Evolutionary conservation across 192 early-diverging fungal species (phyloP).

Genomic region (Coemansia umbellata): DNA sequence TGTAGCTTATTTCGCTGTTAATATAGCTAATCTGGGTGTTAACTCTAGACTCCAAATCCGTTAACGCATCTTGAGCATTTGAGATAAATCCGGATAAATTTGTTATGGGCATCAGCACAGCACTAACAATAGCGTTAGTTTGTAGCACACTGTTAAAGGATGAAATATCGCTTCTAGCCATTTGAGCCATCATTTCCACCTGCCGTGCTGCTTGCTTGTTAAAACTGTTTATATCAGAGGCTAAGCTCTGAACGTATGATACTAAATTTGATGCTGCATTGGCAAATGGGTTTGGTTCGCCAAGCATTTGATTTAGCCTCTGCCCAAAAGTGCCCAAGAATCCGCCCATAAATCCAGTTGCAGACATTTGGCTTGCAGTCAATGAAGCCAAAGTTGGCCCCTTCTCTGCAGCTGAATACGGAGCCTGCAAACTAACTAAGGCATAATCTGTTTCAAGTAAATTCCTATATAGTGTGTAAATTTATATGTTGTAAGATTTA

Average conservation of each 20-base stretch:
- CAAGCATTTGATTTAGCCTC: neutral
- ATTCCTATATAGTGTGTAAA: no score
- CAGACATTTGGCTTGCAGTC: no score
- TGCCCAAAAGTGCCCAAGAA: neutral
- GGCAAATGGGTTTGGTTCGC: neutral
- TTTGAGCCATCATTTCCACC: neutral
- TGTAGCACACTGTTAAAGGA: conserved; percentile 1
- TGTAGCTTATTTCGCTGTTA: neutral
- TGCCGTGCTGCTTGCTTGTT: conserved; percentile 10
- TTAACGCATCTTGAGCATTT: conserved; percentile 8
- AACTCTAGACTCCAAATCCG: conserved; percentile 10
- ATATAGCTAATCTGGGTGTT: conserved; percentile 12
- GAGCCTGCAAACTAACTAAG: no score
- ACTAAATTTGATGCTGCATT: neutral
- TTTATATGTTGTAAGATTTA: no score
- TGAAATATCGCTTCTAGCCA: conserved; percentile 5
- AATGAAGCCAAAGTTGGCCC: no score
- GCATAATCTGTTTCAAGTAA: no score
- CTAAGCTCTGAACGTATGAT: conserved; percentile 2
- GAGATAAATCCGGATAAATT: conserved; percentile 16
- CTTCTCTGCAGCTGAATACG: no score
- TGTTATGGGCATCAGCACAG: conserved; percentile 24
- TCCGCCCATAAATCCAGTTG: neutral
- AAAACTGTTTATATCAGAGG: neutral
- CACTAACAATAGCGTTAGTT: conserved; percentile 21